phyloP scores from a whole-genome alignment of 352 stramenopile species.

The Phytophthora megakarya region DNA sequence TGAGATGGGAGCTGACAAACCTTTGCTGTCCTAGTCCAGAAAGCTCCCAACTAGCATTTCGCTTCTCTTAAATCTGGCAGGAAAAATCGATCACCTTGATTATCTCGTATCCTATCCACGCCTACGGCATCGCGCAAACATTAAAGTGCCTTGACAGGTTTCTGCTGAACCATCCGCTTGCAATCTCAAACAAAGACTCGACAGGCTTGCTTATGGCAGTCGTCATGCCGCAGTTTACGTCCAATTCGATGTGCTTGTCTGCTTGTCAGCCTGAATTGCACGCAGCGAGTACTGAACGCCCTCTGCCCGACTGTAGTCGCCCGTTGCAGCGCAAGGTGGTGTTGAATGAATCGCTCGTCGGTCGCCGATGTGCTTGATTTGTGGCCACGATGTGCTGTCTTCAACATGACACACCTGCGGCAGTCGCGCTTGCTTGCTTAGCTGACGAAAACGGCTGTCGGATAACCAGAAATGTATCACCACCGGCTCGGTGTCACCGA shows the following conservation, averaged over 20 bases:
- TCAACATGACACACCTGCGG: constrained; percentile 22
- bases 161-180: constrained; percentile 21
- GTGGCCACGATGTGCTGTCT: constrained; percentile 14
- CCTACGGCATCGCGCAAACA: constrained; percentile 4
- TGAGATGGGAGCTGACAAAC: background rate
- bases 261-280: background rate
- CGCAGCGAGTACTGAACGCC: constrained; percentile 21
- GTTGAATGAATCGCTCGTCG: constrained; percentile 16
- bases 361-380: constrained; percentile 5
- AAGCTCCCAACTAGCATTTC: constrained; percentile 14
- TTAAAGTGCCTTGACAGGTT: background rate
- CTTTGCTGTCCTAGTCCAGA: background rate
- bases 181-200: background rate
- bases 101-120: constrained; percentile 4
- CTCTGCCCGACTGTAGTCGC: constrained; percentile 7
- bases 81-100: constrained; percentile 4
- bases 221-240: constrained; percentile 26
- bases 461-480: background rate
- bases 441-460: background rate
- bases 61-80: constrained; percentile 1
- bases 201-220: constrained; percentile 17
- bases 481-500: too few species aligned
- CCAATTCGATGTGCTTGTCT: background rate
- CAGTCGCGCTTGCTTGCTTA: constrained; percentile 11
- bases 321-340: too few species aligned